A percentile compares a stretch with the other conserved stretches of the same genome.
These are phyloP conservation scores for Cocos nucifera DNA, from an alignment of 176 grass and related monocot species.

Conservation along the genomic window DNA sequence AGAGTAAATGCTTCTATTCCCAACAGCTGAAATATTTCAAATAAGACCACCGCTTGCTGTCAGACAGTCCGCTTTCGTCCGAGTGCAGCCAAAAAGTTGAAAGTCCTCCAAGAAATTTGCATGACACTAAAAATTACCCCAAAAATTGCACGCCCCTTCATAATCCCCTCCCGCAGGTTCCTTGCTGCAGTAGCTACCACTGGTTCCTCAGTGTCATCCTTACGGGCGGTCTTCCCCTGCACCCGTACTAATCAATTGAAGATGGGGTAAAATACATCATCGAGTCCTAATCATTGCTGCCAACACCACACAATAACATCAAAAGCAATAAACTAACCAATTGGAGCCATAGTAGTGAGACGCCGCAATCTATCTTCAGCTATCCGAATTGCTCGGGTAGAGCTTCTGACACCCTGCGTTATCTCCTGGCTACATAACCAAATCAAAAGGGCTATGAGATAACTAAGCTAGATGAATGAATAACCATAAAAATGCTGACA, in stretches of 20 bases:
- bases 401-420: slow-evolving; percentile 42
- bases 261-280: slow-evolving; percentile 20
- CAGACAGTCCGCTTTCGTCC: no score
- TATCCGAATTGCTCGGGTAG: slow-evolving; percentile 42
- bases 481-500: no score
- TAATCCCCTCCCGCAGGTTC: slow-evolving; percentile 44
- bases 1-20: no score
- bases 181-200: slow-evolving; percentile 44
- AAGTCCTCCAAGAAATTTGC: slow-evolving; percentile 35
- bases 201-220: slow-evolving; percentile 14
- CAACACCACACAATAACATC: not conserved
- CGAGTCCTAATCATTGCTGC: not conserved
- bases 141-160: slow-evolving; percentile 35
- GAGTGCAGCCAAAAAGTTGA: slow-evolving; percentile 16
- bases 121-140: slow-evolving; percentile 30
- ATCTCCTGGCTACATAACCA: slow-evolving; percentile 50
- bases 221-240: slow-evolving; percentile 22
- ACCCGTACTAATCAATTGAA: slow-evolving; percentile 29
- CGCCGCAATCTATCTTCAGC: slow-evolving; percentile 41
- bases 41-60: no score
- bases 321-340: slow-evolving; percentile 26
- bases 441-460: slow-evolving; percentile 1
- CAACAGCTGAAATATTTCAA: no score
- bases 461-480: no score
- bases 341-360: slow-evolving; percentile 13